Percentiles rank a stretch among this genome's conserved stretches.
Evolutionary conservation across 768 basidiomycete genomes (phyloP).

Genomic region (Xerocomus potaroensis): DNA sequence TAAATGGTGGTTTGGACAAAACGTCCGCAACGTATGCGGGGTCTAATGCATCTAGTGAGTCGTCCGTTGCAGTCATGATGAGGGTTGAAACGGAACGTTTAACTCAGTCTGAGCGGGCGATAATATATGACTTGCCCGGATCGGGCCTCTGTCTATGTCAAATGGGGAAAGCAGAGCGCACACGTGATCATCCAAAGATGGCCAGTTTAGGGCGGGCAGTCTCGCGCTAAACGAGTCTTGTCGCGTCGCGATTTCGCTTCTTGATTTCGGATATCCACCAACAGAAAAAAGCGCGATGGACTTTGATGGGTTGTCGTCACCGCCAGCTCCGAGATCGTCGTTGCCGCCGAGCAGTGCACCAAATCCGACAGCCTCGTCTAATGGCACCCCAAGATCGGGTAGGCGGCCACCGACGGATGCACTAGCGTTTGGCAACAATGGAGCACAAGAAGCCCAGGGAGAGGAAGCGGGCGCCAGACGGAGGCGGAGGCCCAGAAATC

Average conservation of each 20-base stretch:
- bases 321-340: constrained; percentile 49
- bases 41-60: constrained; percentile 59
- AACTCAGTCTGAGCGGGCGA: too few relatives aligned
- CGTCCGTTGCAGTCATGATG: constrained; percentile 19
- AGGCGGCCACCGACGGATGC: constrained; percentile 48
- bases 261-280: constrained; percentile 5
- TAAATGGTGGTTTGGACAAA: constrained; percentile 68
- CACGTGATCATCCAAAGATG: constrained; percentile 8
- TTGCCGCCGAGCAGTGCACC: constrained; percentile 50
- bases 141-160: too few relatives aligned
- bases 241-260: constrained; percentile 23
- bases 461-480: constrained; percentile 41
- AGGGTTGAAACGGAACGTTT: too few relatives aligned
- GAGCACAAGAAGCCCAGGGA: constrained; percentile 38
- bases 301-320: constrained; percentile 55
- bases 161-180: neutral
- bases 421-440: constrained; percentile 52
- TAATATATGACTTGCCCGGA: too few relatives aligned
- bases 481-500: constrained; percentile 40
- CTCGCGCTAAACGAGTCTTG: constrained; percentile 35
- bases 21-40: constrained; percentile 57
- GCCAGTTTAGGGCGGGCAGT: constrained; percentile 39
- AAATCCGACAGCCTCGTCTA: constrained; percentile 34
- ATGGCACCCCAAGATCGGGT: constrained; percentile 29
- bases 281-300: constrained; percentile 42